Base-by-base conservation (phyloP, 2,329 filamentous ascomycete genomes). In the Whalleya microplaca region DNA sequence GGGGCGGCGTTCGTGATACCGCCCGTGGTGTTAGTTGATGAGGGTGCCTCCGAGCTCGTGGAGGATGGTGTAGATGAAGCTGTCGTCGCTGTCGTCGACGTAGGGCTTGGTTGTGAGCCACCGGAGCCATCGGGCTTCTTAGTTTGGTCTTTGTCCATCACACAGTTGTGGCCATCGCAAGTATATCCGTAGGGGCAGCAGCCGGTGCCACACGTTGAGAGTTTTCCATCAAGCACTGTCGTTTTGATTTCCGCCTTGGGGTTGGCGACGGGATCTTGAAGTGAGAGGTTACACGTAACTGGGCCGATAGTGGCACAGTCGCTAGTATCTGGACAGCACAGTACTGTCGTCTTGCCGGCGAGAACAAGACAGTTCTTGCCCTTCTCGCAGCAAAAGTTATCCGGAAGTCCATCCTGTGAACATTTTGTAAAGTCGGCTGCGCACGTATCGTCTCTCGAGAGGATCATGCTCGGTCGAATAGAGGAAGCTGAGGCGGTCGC, bases 171-270 rank as follows among this genome's bases (percentile, higher is more conserved):
- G 50, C 69, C 69, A 37, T 80, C 72, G 73, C 90, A 93, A 1
- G 76, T 75, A 73, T 88, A 92, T 2, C 90, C 90, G 71, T 87
- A 87, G 0, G 90, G 89, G 69, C 90, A 93, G 73, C 89, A 93
- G n/a, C 64, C 72, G 18, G 65, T 69, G 14, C 82, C 86, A 64
- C 90, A 92, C 19, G 73, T 78, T 1, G 75, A 72, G 14, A 92
- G 76, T 10, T 76, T 73, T 9, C 81, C 78, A 18, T 78, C 77
- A 27, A 89, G 82, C 8, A 84, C 80, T 9, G 83, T 84, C 0
- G 89, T 89, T 73, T 91, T 90, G 65, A 92, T 76, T 23, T 82
- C 77, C 29, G 85, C 85, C 21, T 77, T 73, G 10, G 86, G 85
- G 60, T 85, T 75, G 18, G 74, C 63, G 8, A 73, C 78, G 2